phyloP scores from a whole-genome alignment of 2,329 filamentous ascomycete genomes.

The Paecilomyces sp. region DNA sequence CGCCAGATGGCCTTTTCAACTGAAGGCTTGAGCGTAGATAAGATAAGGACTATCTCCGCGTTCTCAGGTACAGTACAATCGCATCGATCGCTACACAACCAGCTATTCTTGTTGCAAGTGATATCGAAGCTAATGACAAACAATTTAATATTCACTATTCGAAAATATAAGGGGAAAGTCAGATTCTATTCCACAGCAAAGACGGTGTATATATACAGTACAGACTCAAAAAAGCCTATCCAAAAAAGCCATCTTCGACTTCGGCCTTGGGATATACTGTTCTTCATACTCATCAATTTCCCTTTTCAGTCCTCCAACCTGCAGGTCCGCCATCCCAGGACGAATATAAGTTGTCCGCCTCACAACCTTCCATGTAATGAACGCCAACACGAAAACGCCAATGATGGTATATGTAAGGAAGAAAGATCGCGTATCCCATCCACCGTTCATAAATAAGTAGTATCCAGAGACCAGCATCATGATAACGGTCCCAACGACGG shows the following conservation, averaged over 20 bases:
- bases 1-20: neutral
- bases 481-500: slow-evolving; percentile 53
- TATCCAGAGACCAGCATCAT: slow-evolving; percentile 69
- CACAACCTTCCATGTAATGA: slow-evolving; percentile 33
- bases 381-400: slow-evolving; percentile 58
- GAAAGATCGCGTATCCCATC: slow-evolving; percentile 60
- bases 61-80: neutral
- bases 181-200: too few relatives aligned
- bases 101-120: too few relatives aligned
- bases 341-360: neutral
- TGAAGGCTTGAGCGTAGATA: neutral
- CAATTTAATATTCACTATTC: too few relatives aligned
- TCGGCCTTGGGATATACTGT: neutral
- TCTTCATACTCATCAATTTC: neutral
- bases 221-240: neutral
- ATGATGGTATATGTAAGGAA: slow-evolving; percentile 63
- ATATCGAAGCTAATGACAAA: too few relatives aligned
- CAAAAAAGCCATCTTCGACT: neutral
- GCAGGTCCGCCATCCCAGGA: neutral
- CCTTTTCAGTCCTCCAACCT: neutral
- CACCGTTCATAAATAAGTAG: slow-evolving; percentile 58
- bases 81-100: too few relatives aligned
- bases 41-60: neutral
- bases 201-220: neutral
- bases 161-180: too few relatives aligned